Percentiles rank a stretch among this genome's conserved stretches.
These are phyloP conservation scores for Canavalia gladiata DNA, from an alignment of 306 rosid species.

Conservation along the genomic window DNA sequence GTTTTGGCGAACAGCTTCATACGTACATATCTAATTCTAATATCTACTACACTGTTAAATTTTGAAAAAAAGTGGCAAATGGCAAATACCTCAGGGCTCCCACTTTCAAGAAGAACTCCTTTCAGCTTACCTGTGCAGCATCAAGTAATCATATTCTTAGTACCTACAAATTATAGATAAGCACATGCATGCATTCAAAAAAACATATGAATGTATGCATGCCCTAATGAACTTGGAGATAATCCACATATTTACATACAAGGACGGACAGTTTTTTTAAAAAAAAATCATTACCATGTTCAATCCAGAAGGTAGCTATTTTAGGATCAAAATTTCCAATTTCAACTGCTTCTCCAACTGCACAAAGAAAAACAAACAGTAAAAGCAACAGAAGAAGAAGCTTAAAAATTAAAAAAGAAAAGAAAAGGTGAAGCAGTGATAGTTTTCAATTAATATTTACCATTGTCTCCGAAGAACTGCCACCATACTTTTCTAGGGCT, in stretches of 20 bases:
- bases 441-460: slow-evolving; percentile 52
- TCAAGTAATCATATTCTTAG: slow-evolving; percentile 45
- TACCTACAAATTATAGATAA: slow-evolving; percentile 40
- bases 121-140: slow-evolving; percentile 77
- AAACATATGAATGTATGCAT: slow-evolving; percentile 14
- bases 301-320: slow-evolving; percentile 94
- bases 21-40: background rate
- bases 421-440: slow-evolving; percentile 6
- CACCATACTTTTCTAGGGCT: slow-evolving; percentile 92
- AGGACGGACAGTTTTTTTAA: slow-evolving; percentile 19
- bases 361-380: slow-evolving; percentile 41
- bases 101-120: slow-evolving; percentile 95
- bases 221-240: slow-evolving; percentile 20
- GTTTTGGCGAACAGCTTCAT: background rate
- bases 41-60: slow-evolving; percentile 13
- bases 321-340: slow-evolving; percentile 94
- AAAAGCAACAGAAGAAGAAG: slow-evolving; percentile 18
- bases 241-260: slow-evolving; percentile 7
- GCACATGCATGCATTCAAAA: slow-evolving; percentile 4
- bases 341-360: slow-evolving; percentile 96
- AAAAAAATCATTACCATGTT: slow-evolving; percentile 66
- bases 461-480: slow-evolving; percentile 95
- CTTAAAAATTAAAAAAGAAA: background rate
- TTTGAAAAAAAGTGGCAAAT: slow-evolving; percentile 40
- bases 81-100: slow-evolving; percentile 81